phyloP scores from a whole-genome alignment of 371 early-diverging fungal species.

The Mortierella sp. region DNA sequence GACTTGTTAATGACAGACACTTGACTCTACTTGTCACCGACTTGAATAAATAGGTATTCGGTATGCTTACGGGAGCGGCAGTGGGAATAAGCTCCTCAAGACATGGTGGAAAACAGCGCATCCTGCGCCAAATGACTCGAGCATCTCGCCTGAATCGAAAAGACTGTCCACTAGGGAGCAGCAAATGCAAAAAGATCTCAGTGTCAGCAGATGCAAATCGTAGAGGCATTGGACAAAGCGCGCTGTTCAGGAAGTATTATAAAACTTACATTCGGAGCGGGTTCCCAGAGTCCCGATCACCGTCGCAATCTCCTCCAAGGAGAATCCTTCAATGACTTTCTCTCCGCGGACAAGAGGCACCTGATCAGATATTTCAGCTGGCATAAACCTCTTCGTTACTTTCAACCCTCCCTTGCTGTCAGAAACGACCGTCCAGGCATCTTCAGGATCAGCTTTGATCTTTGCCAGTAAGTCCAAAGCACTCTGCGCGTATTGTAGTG shows the following conservation, averaged over 20 bases:
- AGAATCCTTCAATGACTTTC: slow-evolving; percentile 68
- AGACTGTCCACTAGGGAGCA: slow-evolving; percentile 55
- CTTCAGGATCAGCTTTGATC: slow-evolving; percentile 42
- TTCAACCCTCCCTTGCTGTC: slow-evolving; percentile 59
- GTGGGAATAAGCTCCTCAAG: slow-evolving; percentile 60
- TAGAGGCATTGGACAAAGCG: neutral
- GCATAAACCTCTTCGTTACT: slow-evolving; percentile 58
- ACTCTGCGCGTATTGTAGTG: slow-evolving; percentile 37
- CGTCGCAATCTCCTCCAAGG: slow-evolving; percentile 64
- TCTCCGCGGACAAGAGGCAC: slow-evolving; percentile 63
- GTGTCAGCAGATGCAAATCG: neutral
- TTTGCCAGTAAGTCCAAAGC: slow-evolving; percentile 37
- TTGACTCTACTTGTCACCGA: too few species aligned
- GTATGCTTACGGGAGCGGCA: slow-evolving; percentile 61
- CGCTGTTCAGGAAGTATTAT: neutral
- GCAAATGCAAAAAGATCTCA: neutral
- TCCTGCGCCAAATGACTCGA: slow-evolving; percentile 55
- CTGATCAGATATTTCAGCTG: slow-evolving; percentile 60
- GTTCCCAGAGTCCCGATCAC: slow-evolving; percentile 60
- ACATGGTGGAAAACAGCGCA: slow-evolving; percentile 58
- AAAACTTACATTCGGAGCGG: slow-evolving; percentile 46
- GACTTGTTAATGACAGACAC: too few species aligned
- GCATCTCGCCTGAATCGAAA: slow-evolving; percentile 55
- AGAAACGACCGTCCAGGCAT: slow-evolving; percentile 62
- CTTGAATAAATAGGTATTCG: too few species aligned